Percentiles rank a stretch among this genome's conserved stretches.
Evolutionary conservation across 192 early-diverging fungal genomes (phyloP).

Genomic region (Coemansia sp.): DNA sequence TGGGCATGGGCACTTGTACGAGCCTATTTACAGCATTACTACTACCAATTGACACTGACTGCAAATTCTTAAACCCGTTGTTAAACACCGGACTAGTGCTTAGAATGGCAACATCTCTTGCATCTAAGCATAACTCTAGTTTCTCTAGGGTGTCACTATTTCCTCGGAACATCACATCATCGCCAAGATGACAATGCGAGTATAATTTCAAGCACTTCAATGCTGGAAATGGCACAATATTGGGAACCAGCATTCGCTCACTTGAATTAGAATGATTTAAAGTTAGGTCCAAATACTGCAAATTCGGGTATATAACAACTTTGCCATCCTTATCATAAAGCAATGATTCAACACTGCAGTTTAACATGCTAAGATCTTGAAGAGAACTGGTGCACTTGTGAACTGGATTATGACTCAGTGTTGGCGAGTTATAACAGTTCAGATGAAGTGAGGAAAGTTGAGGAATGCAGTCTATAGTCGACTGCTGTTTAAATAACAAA

Average conservation of each 20-base stretch:
- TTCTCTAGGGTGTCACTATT: slow-evolving; percentile 1
- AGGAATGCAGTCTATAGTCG: neutral
- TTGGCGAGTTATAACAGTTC: neutral
- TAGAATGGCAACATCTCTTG: too few species aligned
- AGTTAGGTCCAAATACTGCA: neutral
- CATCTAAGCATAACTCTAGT: neutral
- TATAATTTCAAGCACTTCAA: neutral
- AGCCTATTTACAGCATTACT: too few species aligned
- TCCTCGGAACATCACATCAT: slow-evolving; percentile 13
- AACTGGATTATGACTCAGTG: neutral
- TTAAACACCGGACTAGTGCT: too few species aligned
- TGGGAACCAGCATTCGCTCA: neutral
- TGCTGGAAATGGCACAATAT: neutral
- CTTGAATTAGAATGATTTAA: neutral
- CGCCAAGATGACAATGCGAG: neutral
- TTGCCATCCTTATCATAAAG: neutral
- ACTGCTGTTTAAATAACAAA: too few species aligned
- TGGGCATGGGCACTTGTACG: too few species aligned
- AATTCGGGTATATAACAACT: neutral
- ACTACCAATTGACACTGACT: too few species aligned
- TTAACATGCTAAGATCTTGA: neutral
- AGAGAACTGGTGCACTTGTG: neutral
- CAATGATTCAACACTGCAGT: neutral
- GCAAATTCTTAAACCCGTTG: too few species aligned
- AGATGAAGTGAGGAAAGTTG: neutral